Evolutionary conservation across 768 basidiomycete species (phyloP), one percentile per base, ranked within the genome.

Genomic region (Mrakia gelida): DNA sequence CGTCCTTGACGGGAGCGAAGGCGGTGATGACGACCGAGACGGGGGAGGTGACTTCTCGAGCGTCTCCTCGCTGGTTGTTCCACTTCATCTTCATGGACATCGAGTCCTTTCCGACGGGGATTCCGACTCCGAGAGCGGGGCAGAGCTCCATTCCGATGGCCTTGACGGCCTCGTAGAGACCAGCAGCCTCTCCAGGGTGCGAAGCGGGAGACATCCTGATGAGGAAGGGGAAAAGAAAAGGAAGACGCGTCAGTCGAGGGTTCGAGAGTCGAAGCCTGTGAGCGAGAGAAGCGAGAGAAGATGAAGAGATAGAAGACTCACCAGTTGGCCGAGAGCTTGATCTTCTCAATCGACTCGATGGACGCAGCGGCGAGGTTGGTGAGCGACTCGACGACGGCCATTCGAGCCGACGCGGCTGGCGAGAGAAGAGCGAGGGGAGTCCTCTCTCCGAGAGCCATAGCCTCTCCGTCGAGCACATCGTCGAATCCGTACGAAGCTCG

Each of bases 11-110:
- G 0, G 92, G 90, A 0, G 94, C 90, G 82, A 99, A 99, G 2
- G 97, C 95, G 28, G 96, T 98, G 79, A 97, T 89, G 82, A 98
- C 93, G 81, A 97, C 87, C 10, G 97, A 98, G 65, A 97, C 84
- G 15, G 97, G 97, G 7, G 97, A 88, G 75, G 90, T 95, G 78
- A 99, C 92, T 81, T 95, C 91, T 79, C 90, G 90, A 82, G 89
- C 86, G 80, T 90, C 88, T 28, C 84, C 85, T 21, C 81, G 80
- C 34, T 85, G 86, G 67, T 90, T 88, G 85, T 84, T 86, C 91
- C 97, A 99, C 81, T 90, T 91, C 95, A 98, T 99, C 79, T 93
- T 91, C 97, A 98, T 99, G 28, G 93, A 95, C 97, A 99, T 98
- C 18, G 95, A 98, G 83, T 99, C 97, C 86, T 99, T 99, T 41